phyloP scores from a whole-genome alignment of 1,284 basidiomycete genomes.

The Cryptococcus jaspeensis region DNA sequence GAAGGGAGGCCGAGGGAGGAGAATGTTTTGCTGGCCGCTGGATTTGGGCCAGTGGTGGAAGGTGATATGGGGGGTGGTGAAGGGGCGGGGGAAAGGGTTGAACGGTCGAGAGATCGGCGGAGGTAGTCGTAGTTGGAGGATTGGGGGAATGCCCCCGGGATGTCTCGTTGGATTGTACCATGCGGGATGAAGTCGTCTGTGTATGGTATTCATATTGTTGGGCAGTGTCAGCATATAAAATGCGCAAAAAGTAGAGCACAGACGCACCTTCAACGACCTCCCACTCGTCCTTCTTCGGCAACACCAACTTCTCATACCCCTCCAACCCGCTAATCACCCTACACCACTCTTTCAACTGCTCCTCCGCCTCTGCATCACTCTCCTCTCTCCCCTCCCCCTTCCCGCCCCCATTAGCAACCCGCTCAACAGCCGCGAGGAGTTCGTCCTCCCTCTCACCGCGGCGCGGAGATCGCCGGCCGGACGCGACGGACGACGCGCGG shows the following conservation, averaged over 20 bases:
- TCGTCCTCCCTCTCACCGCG: no score
- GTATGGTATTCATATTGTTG: background rate
- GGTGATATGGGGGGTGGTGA: background rate
- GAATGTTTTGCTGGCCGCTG: conserved; percentile 2
- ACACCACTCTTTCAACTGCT: conserved; percentile 18
- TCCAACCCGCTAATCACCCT: conserved; percentile 14
- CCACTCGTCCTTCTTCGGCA: conserved; percentile 26
- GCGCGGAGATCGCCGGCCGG: background rate
- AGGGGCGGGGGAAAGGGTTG: background rate
- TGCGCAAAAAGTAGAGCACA: background rate
- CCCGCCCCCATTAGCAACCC: background rate
- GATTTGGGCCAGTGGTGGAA: background rate
- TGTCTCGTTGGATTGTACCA: conserved; percentile 11
- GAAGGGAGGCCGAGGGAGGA: conserved; percentile 15
- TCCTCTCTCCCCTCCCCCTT: background rate
- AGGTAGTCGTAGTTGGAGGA: conserved; percentile 9
- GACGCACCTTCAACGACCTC: conserved; percentile 35
- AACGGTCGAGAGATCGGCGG: conserved; percentile 1
- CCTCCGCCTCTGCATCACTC: conserved; percentile 9
- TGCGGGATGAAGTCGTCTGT: conserved; percentile 8
- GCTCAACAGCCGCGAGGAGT: no score
- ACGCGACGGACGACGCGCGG: conserved; percentile 17
- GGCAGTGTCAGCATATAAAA: background rate
- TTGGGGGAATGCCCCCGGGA: conserved; percentile 42
- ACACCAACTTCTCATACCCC: conserved; percentile 18